phyloP scores from a whole-genome alignment of 2,329 filamentous ascomycete genomes.

The Pseudogymnoascus sp. region DNA sequence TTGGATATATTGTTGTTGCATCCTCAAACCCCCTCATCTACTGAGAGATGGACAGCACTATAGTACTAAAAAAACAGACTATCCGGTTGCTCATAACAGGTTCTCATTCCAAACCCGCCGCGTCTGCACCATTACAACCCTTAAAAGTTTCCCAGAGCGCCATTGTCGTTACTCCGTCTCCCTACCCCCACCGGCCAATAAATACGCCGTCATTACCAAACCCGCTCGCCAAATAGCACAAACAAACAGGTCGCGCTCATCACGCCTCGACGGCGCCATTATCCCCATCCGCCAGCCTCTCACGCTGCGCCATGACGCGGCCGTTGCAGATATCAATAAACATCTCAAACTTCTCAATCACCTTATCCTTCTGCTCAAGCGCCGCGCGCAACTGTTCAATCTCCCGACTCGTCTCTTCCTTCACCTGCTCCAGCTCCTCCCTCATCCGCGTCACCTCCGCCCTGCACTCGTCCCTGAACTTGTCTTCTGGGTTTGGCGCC shows the following conservation, averaged over 20 bases:
- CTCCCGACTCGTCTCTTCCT: conserved; percentile 50
- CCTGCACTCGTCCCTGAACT: conserved; percentile 54
- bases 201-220: background rate
- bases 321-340: conserved; percentile 64
- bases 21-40: background rate
- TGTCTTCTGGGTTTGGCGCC: conserved; percentile 45
- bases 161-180: background rate
- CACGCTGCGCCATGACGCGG: conserved; percentile 55
- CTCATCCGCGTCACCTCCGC: conserved; percentile 51
- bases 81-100: background rate
- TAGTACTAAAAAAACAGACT: background rate
- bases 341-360: conserved; percentile 58
- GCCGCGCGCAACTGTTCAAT: conserved; percentile 51
- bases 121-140: background rate
- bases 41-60: background rate
- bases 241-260: background rate
- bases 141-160: background rate
- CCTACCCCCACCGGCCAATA: background rate
- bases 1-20: background rate
- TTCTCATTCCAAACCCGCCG: background rate
- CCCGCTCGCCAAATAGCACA: background rate
- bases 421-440: conserved; percentile 48
- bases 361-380: conserved; percentile 55
- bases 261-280: background rate
- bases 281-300: conserved; percentile 37